A percentile compares a stretch with the other conserved stretches of the same genome.
Evolutionary conservation across 192 early-diverging fungal species (phyloP).

Genomic region (Mortierella claussenii): DNA sequence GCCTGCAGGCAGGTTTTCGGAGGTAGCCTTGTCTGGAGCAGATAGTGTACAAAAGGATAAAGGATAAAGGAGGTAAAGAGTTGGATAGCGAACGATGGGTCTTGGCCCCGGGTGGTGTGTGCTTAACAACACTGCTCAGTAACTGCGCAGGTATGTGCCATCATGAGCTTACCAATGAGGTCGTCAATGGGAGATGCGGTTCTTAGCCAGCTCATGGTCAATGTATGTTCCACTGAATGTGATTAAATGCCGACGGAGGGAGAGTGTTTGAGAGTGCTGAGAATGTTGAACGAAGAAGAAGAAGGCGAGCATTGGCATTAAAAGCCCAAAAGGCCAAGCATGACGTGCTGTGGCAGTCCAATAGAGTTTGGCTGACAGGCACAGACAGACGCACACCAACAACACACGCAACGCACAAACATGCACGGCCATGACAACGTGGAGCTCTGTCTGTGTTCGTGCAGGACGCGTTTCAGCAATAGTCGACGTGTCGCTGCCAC

Average conservation of each 20-base stretch:
- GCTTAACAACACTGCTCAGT: background rate
- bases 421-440: background rate
- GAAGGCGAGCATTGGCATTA: background rate
- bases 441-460: too few species aligned
- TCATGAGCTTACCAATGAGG: slow-evolving; percentile 47
- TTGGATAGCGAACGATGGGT: background rate
- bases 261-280: background rate
- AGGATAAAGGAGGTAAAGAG: background rate
- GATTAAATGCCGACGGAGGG: background rate
- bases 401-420: background rate
- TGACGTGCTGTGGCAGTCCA: background rate
- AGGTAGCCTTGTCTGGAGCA: slow-evolving; percentile 82
- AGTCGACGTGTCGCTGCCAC: too few species aligned
- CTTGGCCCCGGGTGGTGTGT: background rate
- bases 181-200: slow-evolving; percentile 53
- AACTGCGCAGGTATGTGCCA: background rate
- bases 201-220: slow-evolving; percentile 28
- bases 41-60: background rate
- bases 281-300: background rate
- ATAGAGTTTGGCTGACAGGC: background rate
- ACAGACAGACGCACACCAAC: background rate
- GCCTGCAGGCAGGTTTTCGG: slow-evolving; percentile 88
- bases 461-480: too few species aligned
- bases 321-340: background rate
- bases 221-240: background rate